Evolutionary conservation across 176 grass and related monocot genomes (phyloP), one percentile per base, ranked within the genome.

Genomic region (Oropetium thomaeum): DNA sequence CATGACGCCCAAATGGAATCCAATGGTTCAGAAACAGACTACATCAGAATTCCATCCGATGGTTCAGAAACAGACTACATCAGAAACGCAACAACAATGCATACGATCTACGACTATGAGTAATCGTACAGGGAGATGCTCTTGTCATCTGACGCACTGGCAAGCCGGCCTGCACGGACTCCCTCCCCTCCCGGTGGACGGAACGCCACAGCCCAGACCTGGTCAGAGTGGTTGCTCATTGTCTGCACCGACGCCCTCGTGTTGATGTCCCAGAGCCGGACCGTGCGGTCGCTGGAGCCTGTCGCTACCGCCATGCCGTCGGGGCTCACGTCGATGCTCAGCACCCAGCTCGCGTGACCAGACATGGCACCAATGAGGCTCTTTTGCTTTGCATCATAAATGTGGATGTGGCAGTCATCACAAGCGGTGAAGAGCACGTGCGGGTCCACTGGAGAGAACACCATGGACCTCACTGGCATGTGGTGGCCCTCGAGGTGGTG

Each of bases 51-150:
- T n/a, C n/a, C n/a, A n/a, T n/a, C n/a, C n/a, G n/a, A n/a, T n/a
- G 25, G 51, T 17, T 61, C 52, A 40, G 26, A 29, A 38, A 47
- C 58, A 66, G 17, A 58, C 39, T 68, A 79, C 75, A 58, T 11
- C 10, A 28, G 16, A 72, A 19, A 30, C n/a, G 5, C 9, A 31
- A 38, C 9, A 31, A 38, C 29, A 29, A 34, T 5, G 48, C 17
- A 23, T 28, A 40, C 0, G 0, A 15, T n/a, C n/a, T n/a, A n/a
- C 39, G 82, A 79, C 82, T 86, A 94, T 0, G 91, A 94, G 85
- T 94, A 92, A 89, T 98, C 95, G 10, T 92, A 98, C 49, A 98
- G 65, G 10, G 95, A 93, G 51, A 94, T 84, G 73, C 91, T 90
- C 86, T 83, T 93, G 70, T 94, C 95, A 38, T 98, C 95, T 0